Percentiles rank a stretch among this genome's conserved stretches.
These are phyloP conservation scores for Oryza brachyantha DNA, from an alignment of 176 grass and related monocot species.

Conservation along the genomic window DNA sequence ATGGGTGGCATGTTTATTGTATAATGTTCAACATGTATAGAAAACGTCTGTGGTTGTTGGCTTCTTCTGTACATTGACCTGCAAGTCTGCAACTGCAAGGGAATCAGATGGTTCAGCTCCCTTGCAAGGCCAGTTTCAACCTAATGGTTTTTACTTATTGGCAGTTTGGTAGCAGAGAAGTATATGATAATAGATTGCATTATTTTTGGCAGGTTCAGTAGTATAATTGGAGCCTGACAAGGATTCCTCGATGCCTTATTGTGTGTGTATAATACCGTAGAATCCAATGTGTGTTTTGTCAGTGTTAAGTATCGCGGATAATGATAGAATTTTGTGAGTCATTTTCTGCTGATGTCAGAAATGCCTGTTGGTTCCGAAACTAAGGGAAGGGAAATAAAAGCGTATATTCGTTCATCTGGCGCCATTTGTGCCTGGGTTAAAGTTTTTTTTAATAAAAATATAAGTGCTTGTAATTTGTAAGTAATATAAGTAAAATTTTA, in stretches of 20 bases:
- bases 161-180: neutral
- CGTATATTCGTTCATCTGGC: too few relatives aligned
- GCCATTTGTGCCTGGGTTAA: neutral
- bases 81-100: neutral
- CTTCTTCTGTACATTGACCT: neutral
- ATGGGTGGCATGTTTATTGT: neutral
- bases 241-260: neutral
- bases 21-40: neutral
- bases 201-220: neutral
- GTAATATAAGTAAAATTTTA: too few relatives aligned
- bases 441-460: neutral
- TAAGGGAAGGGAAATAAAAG: too few relatives aligned
- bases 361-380: too few relatives aligned
- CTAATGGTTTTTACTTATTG: neutral
- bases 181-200: neutral
- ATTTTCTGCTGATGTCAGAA: neutral
- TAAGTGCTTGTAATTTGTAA: neutral
- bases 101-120: neutral
- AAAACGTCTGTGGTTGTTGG: neutral
- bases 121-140: constrained; percentile 14
- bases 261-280: neutral
- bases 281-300: neutral
- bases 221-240: too few relatives aligned
- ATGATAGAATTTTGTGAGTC: neutral
- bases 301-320: neutral